Base-by-base conservation (phyloP, 169 alveolate species). In the Pseudocohnilembus persalinus region DNA sequence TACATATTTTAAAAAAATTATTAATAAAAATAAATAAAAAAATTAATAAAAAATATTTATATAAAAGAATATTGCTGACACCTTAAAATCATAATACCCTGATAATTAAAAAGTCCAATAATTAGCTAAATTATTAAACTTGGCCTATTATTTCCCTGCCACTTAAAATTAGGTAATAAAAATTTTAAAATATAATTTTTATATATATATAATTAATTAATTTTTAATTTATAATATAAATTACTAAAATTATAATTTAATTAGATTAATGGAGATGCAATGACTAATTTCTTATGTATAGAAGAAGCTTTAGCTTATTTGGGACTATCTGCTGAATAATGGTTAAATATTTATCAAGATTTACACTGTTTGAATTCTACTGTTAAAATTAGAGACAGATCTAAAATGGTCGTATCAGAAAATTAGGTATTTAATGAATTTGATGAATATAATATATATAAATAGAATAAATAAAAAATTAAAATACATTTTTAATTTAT, bases 191-290 rank as follows among this genome's bases (percentile, higher is more conserved):
- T 11, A 49, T 11, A 49, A 20, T 11, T 11, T 49, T 20, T 11
- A 49, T 11, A 20, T 20, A 11, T 4, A 11, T 11, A 11, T 49
- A 11, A 11, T 49, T 49, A 49, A 49, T 49, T 49, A 11, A 49
- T 49, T 49, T 49, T 20, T 49, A 49, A 49, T n/a, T 31, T 78
- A 34, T 34, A 6, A 73, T 32, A 77, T 83, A 79, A 64, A 74
- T 28, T 88, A 25, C 35, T 90, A 35, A 32, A 89, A 15, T 31
- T 76, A 1, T 31, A 86, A 29, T 88, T 95, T 82, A 95, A 97
- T 83, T 85, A 92, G 83, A 91, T 94, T 30, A 94, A 95, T 35
- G 98, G 98, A 31, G 99, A 97, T 90, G 98, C 98, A 0, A 82
- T 96, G 29, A 79, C 97, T 30, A 94, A 93, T 92, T 35, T 96